Base-by-base conservation (phyloP, 345 rosid species). In the Sisymbrium altissimum region DNA sequence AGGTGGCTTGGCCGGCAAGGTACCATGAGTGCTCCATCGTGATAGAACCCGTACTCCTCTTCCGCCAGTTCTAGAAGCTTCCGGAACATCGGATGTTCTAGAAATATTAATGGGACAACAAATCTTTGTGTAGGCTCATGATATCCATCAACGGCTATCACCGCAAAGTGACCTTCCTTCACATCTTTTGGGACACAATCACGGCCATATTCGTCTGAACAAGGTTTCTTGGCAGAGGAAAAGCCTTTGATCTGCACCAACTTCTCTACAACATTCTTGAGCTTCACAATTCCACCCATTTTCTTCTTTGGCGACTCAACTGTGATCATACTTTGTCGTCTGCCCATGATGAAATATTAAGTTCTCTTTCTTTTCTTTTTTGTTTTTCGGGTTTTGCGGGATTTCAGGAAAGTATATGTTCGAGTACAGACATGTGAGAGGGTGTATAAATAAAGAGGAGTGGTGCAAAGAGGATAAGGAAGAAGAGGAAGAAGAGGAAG, bases 91-190 rank as follows among this genome's bases (percentile, higher is more conserved):
- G 92, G 90, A 14, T 87, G 80, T 13, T 56, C 80, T 66, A 88
- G 79, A 57, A 62, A 86, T 70, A 57, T 80, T 64, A 88, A 74
- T 4, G 94, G 87, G 1, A 83, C 80, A 38, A 88, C 84, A 21
- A 88, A 85, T 74, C 87, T 84, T 53, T 77, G 77, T 64, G 79
- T 83, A 0, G 82, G 82, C 56, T 80, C 84, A 48, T 81, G 45
- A 56, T 6, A 58, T 1, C 83, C 83, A 13, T 86, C 85, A 63
- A 82, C 79, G 3, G 92, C 89, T 25, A 87, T 57, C 40, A 90
- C 92, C 0, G 86, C 87, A 4, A 90, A 84, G 50, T 90, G 94
- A 15, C 94, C 90, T 82, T 85, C 86, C 66, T 88, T 88, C 17
- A 90, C 93, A 61, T 90, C 96, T 64, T 84, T 79, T 0, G 93